Evolutionary conservation across 495 filamentous ascomycete genomes (phyloP).

Genomic region (Usnea hakonensis): DNA sequence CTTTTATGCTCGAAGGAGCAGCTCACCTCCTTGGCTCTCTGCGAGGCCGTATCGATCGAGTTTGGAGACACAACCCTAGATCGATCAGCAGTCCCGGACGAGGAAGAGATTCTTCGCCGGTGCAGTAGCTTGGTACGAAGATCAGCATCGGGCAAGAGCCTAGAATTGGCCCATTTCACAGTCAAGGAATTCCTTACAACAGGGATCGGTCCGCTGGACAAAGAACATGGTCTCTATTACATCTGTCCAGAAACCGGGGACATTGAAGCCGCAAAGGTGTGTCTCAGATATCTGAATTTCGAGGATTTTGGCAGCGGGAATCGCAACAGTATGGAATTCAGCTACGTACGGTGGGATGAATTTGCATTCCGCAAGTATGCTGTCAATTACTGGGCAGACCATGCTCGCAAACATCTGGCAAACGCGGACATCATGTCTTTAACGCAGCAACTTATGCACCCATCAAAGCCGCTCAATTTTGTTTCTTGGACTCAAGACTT

Average conservation of each 20-base stretch:
- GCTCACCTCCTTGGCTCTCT: constrained; percentile 14
- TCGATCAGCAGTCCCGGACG: constrained; percentile 17
- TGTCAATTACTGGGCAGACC: not conserved
- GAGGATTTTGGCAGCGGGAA: constrained; percentile 8
- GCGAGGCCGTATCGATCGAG: constrained; percentile 24
- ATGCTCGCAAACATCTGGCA: not conserved
- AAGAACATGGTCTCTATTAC: constrained; percentile 10
- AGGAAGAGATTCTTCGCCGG: constrained; percentile 24
- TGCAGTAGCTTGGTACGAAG: constrained; percentile 32
- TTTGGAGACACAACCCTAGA: constrained; percentile 17
- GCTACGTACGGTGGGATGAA: not conserved
- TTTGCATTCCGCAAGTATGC: constrained; percentile 6
- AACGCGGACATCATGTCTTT: not conserved
- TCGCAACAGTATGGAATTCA: not conserved
- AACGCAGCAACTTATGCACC: constrained; percentile 10
- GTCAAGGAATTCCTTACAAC: constrained; percentile 30
- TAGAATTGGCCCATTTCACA: constrained; percentile 34
- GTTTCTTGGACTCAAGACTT: constrained; percentile 11
- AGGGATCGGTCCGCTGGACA: not conserved
- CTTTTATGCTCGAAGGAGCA: constrained; percentile 3
- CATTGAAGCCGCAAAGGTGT: constrained; percentile 7
- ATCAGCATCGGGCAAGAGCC: constrained; percentile 2
- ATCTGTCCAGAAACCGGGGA: not conserved
- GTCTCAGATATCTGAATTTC: constrained; percentile 19
- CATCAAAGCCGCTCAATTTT: constrained; percentile 13